Evolutionary conservation across 345 rosid species (phyloP), one percentile per base, ranked within the genome.

Genomic region (Kernera saxatilis): DNA sequence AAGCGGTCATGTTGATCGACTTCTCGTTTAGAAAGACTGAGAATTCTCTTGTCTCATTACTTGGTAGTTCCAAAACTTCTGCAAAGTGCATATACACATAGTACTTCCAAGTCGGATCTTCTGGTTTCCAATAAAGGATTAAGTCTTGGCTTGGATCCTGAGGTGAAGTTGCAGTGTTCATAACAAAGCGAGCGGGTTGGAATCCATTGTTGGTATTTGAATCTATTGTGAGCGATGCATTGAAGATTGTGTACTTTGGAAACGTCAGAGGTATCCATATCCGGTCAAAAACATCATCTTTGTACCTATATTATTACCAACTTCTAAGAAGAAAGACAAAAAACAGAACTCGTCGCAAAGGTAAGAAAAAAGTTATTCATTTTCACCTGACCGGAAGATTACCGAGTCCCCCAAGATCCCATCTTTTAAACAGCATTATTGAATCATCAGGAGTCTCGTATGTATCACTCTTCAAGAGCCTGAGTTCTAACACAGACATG

Each of bases 401-500:
- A 0, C 44, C 64, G 6, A 19, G 27, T 3, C 11, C 30, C 1
- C 62, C 72, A 0, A 67, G 27, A 40, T 67, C 61, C 72, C 50
- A 56, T 43, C 73, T 69, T 22, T 13, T 3, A 6, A 1, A 5
- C 36, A 69, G 52, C 68, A 39, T 71, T 5, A 71, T 0, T 0
- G 43, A 27, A 17, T 50, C 52, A 71, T 52, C 29, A 50, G 61
- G 52, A 6, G 70, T 50, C 21, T 9, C 17, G 23, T 75, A 73
- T 18, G 67, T 69, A 1, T 30, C 53, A 39, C 8, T 74, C 3
- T 30, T 69, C 56, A 82, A 27, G 33, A 37, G 78, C 83, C 90
- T 77, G 0, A 82, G 32, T 14, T 88, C 89, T 14, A 86, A 41
- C 5, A 70, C 69, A 23, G 88, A 83, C 44, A 86, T 49, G 50